Evolutionary conservation across 2,329 filamentous ascomycete genomes (phyloP).

Genomic region (Xylaria multiplex): DNA sequence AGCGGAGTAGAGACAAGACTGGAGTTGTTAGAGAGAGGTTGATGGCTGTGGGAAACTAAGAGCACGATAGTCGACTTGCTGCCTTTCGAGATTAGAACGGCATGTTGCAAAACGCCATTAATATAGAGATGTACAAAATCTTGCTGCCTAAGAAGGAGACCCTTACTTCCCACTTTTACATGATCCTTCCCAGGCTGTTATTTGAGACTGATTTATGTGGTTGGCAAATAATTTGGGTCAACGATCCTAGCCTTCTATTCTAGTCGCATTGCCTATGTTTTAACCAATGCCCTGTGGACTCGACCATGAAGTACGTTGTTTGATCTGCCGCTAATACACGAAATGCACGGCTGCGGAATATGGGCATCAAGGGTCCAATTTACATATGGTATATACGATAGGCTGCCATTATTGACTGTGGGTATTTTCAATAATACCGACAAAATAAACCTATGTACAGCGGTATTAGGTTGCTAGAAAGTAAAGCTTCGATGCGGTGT

Average conservation of each 20-base stretch:
- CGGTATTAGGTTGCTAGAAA: no score
- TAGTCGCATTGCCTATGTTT: slow-evolving; percentile 5
- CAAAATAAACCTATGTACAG: no score
- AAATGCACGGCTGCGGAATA: background rate
- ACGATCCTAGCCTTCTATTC: slow-evolving; percentile 19
- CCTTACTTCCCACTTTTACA: slow-evolving; percentile 18
- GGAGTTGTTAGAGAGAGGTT: slow-evolving; percentile 23
- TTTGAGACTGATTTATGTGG: slow-evolving; percentile 2
- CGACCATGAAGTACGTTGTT: background rate
- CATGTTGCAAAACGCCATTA: slow-evolving; percentile 16
- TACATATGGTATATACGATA: no score
- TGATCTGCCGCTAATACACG: slow-evolving; percentile 1
- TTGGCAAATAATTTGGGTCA: slow-evolving; percentile 3
- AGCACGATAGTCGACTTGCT: slow-evolving; percentile 24
- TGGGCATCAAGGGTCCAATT: no score
- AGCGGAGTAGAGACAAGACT: slow-evolving; percentile 13
- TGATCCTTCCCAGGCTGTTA: slow-evolving; percentile 28
- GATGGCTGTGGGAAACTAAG: slow-evolving; percentile 20
- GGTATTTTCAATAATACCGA: no score
- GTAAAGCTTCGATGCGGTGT: no score
- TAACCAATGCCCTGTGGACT: background rate
- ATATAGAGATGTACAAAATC: slow-evolving; percentile 20
- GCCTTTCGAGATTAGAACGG: slow-evolving; percentile 15
- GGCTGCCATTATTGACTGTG: no score
- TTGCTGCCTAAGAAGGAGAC: slow-evolving; percentile 15